A percentile compares a stretch with the other conserved stretches of the same genome.
Conservation (phyloP, 192 early-diverging fungal species). For the Mortierella claussenii region DNA sequence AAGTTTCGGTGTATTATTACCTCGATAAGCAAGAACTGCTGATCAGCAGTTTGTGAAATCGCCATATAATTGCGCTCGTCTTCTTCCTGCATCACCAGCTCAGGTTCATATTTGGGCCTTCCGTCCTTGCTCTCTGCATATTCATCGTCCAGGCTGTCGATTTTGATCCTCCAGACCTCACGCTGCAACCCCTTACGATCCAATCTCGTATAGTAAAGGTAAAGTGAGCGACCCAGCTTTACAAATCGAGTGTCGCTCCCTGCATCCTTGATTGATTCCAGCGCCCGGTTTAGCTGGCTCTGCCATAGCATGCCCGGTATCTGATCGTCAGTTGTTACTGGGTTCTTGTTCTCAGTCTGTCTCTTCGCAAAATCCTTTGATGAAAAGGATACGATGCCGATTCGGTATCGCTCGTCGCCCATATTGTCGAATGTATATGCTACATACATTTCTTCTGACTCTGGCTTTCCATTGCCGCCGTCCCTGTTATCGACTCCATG, state of each 20-base stretch:
- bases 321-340: neutral
- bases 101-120: slow-evolving; percentile 1
- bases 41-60: slow-evolving; percentile 18
- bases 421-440: slow-evolving; percentile 25
- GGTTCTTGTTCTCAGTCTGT: neutral
- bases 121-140: neutral
- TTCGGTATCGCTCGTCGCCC: slow-evolving; percentile 33
- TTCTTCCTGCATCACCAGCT: slow-evolving; percentile 30
- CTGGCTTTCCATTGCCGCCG: neutral
- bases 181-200: slow-evolving; percentile 30
- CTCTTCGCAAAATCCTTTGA: neutral
- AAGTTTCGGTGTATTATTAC: slow-evolving; percentile 18
- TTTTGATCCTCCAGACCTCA: slow-evolving; percentile 38
- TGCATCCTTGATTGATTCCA: slow-evolving; percentile 31
- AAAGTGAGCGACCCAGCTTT: slow-evolving; percentile 14
- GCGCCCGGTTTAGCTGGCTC: neutral
- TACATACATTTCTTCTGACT: neutral
- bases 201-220: slow-evolving; percentile 33
- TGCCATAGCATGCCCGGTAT: neutral
- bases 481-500: neutral
- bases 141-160: slow-evolving; percentile 3
- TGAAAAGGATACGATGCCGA: neutral
- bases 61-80: slow-evolving; percentile 22
- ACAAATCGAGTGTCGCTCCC: slow-evolving; percentile 27
- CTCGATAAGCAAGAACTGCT: slow-evolving; percentile 25